Evolutionary conservation across 305 asterid genomes (phyloP).

Genomic region (Vinca major): DNA sequence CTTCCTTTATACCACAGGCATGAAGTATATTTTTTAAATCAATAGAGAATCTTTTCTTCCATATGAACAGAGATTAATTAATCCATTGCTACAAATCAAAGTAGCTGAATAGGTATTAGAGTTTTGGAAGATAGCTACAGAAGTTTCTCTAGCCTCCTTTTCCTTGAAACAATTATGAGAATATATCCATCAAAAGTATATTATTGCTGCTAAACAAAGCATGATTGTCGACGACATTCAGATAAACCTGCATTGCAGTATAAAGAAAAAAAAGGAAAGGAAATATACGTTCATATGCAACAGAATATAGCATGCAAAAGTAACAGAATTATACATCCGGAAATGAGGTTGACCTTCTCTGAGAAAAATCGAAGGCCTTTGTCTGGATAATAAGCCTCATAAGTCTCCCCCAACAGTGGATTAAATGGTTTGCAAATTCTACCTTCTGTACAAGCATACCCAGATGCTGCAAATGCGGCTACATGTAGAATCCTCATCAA

Average conservation of each 20-base stretch:
- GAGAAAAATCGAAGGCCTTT: constrained; percentile 87
- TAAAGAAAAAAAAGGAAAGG: background rate
- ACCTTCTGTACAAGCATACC: constrained; percentile 93
- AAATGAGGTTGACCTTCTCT: constrained; percentile 59
- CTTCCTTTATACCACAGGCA: background rate
- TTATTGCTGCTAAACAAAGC: background rate
- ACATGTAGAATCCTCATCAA: constrained; percentile 91
- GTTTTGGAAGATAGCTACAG: background rate
- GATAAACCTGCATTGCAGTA: background rate
- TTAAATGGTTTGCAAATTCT: constrained; percentile 94
- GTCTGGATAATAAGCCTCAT: constrained; percentile 91
- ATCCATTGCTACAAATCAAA: background rate
- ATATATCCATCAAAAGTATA: background rate
- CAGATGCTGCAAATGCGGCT: constrained; percentile 99
- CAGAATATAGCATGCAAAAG: background rate
- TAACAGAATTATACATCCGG: constrained; percentile 9
- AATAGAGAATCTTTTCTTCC: background rate
- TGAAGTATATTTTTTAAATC: background rate
- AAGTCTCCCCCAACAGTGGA: constrained; percentile 95
- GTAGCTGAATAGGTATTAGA: background rate
- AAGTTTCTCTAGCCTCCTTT: background rate
- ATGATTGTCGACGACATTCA: background rate
- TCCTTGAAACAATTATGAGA: background rate
- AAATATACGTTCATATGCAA: background rate
- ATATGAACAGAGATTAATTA: background rate